Base-by-base conservation (phyloP, 2,329 filamentous ascomycete species). In the Aplosporella prunicola region DNA sequence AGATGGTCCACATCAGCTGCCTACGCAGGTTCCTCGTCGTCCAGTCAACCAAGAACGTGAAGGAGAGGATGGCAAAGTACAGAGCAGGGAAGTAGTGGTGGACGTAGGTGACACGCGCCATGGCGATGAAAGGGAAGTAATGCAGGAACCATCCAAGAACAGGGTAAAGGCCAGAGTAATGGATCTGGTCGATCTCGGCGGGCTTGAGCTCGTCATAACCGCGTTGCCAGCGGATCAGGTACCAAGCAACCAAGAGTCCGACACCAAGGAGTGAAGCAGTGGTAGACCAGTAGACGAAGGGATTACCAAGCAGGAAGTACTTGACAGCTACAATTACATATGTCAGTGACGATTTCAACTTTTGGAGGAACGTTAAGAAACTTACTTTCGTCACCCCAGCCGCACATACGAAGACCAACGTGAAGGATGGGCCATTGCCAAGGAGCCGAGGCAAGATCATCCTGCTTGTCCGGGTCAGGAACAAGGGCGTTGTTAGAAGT, bases 11-110 rank as follows among this genome's bases (percentile, higher is more conserved):
- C 60, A 84, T 78, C 20, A 85, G 52, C 27, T 61, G 65, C 54
- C 74, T 74, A 48, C 69, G 72, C 46, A 84, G 67, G 51, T 74
- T 78, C 47, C 79, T 73, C 31, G 86, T 76, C 45, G 80, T 69
- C 80, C 85, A 96, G 61, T 96, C 87, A 39, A 83, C 65, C 48
- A 87, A 74, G 72, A 98, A 98, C 37, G 88, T 89, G 44, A 88
- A 77, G 11, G 76, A 77, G 30, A 98, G 69, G 47, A 98, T 94
- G 51, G 91, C 88, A 60, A 96, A 98, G 69, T 96, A 98, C 9
- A 98, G 76, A 8, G 91, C 91, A 9, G 91, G 91, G 62, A 96
- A 98, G 71, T 98, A 98, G 68, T 98, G 91, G 62, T 98, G 91
- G 38, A 98, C 91, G 55, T 98, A 98, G 11, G 91, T 98, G 43